A percentile compares a stretch with the other conserved stretches of the same genome.
These are phyloP conservation scores for Spathaspora hagerdaliae DNA, from an alignment of 805 yeast genomes.

Conservation along the genomic window DNA sequence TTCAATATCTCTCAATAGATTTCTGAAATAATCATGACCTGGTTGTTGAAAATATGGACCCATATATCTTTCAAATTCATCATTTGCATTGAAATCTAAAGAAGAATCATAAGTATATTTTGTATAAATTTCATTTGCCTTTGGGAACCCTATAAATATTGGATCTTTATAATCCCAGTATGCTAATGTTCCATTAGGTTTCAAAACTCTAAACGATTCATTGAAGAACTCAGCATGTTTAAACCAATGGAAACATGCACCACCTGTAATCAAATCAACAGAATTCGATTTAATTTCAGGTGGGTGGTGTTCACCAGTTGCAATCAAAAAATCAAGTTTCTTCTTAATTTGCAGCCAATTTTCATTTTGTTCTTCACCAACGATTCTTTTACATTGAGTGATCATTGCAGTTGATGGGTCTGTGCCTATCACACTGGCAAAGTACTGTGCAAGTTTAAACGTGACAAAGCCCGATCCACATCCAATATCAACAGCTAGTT, in stretches of 20 bases:
- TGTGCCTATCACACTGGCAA: conserved; percentile 54
- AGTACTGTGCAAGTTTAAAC: conserved; percentile 42
- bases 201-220: conserved; percentile 47
- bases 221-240: conserved; percentile 50
- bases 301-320: conserved; percentile 26
- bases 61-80: conserved; percentile 38
- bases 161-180: conserved; percentile 82
- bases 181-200: conserved; percentile 64
- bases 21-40: conserved; percentile 41
- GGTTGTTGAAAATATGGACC: conserved; percentile 46
- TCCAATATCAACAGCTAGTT: conserved; percentile 60
- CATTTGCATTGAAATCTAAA: conserved; percentile 9
- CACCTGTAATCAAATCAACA: conserved; percentile 70
- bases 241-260: conserved; percentile 88
- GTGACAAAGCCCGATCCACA: conserved; percentile 82
- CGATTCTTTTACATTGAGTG: conserved; percentile 15
- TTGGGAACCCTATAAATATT: conserved; percentile 46
- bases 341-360: conserved; percentile 4
- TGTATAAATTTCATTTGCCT: conserved; percentile 50
- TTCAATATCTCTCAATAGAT: conserved; percentile 35
- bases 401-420: conserved; percentile 38
- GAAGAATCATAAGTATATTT: conserved; percentile 45
- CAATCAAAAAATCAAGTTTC: conserved; percentile 17
- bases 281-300: conserved; percentile 16
- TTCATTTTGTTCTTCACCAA: conserved; percentile 14